These are phyloP conservation scores for Acer campestre DNA, from an alignment of 345 rosid species.

Conservation along the genomic window DNA sequence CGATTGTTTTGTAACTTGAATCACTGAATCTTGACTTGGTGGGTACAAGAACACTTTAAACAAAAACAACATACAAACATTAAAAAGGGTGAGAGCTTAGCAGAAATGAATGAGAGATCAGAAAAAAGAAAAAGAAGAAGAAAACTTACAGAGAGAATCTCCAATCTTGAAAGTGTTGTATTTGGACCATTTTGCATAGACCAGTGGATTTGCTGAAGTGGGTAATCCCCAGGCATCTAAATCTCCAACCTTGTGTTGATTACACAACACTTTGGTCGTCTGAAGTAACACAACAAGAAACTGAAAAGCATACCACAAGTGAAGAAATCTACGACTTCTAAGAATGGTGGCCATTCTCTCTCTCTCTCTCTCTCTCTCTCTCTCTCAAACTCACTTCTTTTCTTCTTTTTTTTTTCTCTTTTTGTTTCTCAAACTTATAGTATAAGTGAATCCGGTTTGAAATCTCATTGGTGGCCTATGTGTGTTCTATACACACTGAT, in stretches of 20 bases:
- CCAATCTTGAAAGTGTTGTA: conserved; percentile 63
- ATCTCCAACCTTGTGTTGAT: conserved; percentile 74
- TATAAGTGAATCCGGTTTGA: neutral
- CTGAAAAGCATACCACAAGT: conserved; percentile 33
- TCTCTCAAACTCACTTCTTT: too few species aligned
- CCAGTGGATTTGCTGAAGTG: conserved; percentile 51
- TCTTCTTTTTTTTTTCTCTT: neutral
- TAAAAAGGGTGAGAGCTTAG: neutral
- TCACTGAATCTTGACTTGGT: conserved; percentile 93
- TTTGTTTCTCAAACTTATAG: neutral
- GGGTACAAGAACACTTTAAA: conserved; percentile 90
- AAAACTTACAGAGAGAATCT: conserved; percentile 72
- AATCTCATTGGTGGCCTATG: conserved; percentile 21
- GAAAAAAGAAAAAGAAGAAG: neutral
- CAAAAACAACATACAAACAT: neutral
- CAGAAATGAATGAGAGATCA: neutral
- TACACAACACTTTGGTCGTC: conserved; percentile 44
- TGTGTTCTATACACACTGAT: neutral
- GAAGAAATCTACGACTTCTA: conserved; percentile 17
- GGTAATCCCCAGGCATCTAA: conserved; percentile 91
- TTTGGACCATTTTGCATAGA: conserved; percentile 79
- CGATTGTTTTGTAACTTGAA: conserved; percentile 67
- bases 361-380: too few species aligned
- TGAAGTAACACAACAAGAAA: conserved; percentile 47
- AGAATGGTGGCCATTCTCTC: conserved; percentile 32